Base-by-base conservation (phyloP, 495 filamentous ascomycete genomes). In the Apiosordaria backusii region DNA sequence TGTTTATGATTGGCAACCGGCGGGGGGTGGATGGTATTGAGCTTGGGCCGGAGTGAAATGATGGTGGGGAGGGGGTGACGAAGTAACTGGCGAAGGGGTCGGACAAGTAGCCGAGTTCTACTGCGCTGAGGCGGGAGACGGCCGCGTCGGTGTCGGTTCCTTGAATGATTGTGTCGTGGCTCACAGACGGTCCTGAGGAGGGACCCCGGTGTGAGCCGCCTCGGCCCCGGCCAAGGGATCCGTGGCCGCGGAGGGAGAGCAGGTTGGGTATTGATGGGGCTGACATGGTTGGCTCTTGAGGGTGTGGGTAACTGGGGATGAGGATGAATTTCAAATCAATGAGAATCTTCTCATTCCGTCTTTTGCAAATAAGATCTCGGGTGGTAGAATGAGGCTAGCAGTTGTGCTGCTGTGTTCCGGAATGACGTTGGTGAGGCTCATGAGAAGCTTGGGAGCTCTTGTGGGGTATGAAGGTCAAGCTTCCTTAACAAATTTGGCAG, bases 81-180 rank as follows among this genome's bases (percentile, higher is more conserved):
- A 99, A 90, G 24, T 80, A 76, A 57, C 74, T 75, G 3, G 92
- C 92, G 78, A 89, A 98, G 0, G 85, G 84, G 74, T 99, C 95
- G 21, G 90, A 76, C 0, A 98, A 82, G 76, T 97, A 97, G 60
- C 92, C 93, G n/a, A 92, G 76, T 62, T 88, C 82, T 15, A 97
- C 92, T 15, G 93, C 94, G 72, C 93, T 97, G 76, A 96, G 77
- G 10, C 96, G 86, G 26, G 92, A 96, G 25, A 91, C 86, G 67
- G 91, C 90, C 57, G 95, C 95, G 81, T 99, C 95, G 70, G 89
- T 87, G 78, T 99, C 95, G 18, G 95, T 99, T 62, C 88, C 85
- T 77, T 96, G 93, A 59, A 98, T 89, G 16, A 89, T 84, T 52
- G 75, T 75, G 25, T 81, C 78, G 60, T 83, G 80, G 64, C 45